phyloP scores from a whole-genome alignment of 768 basidiomycete species.

The Symmetrospora coprosmae region DNA sequence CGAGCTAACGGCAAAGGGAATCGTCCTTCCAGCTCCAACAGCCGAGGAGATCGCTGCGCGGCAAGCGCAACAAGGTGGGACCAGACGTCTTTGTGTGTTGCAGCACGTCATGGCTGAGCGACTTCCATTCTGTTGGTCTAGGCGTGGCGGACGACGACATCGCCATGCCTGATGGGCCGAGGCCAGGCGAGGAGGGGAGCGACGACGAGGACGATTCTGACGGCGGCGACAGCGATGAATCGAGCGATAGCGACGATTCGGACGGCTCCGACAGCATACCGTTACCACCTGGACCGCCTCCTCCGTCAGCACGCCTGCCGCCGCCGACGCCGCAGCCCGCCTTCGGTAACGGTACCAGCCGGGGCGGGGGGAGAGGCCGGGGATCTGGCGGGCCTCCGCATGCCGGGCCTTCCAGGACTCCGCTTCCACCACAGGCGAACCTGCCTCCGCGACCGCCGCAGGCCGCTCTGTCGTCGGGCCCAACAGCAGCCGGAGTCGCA shows the following conservation, averaged over 20 bases:
- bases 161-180: conserved; percentile 71
- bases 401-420: too few species aligned
- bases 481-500: too few species aligned
- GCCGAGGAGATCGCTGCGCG: conserved; percentile 14
- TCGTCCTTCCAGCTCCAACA: conserved; percentile 6
- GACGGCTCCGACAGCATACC: conserved; percentile 37
- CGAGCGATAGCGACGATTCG: conserved; percentile 27
- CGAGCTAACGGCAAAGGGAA: not conserved
- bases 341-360: too few species aligned
- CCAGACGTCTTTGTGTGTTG: too few species aligned
- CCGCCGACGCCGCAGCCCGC: too few species aligned
- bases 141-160: conserved; percentile 52
- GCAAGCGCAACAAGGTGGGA: not conserved
- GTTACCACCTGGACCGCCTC: conserved; percentile 36
- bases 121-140: conserved; percentile 41
- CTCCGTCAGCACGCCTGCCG: conserved; percentile 18
- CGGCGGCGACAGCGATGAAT: conserved; percentile 25
- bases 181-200: conserved; percentile 41
- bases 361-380: too few species aligned
- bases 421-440: too few species aligned
- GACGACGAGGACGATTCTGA: too few species aligned
- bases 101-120: too few species aligned
- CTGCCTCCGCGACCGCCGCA: too few species aligned
- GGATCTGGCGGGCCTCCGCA: too few species aligned
- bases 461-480: too few species aligned